Percentiles rank a stretch among this genome's conserved stretches.
These are phyloP conservation scores for Astraeus odoratus DNA, from an alignment of 768 basidiomycete species.

Conservation along the genomic window DNA sequence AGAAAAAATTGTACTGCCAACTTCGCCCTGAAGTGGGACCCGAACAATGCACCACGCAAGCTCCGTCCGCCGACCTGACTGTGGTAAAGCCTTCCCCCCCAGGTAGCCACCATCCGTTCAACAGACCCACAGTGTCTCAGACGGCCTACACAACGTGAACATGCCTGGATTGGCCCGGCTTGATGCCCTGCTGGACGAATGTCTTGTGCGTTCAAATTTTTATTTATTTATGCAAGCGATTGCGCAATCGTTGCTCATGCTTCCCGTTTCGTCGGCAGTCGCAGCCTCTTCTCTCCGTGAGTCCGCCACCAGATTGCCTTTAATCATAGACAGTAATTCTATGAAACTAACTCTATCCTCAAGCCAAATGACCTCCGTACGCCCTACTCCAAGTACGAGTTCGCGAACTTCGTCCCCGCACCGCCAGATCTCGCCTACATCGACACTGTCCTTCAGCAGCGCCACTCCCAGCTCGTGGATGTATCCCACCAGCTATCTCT, in stretches of 20 bases:
- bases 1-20: too few relatives aligned
- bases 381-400: slow-evolving; percentile 7
- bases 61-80: background rate
- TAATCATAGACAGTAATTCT: too few relatives aligned
- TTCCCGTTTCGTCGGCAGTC: background rate
- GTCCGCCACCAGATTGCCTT: slow-evolving; percentile 5
- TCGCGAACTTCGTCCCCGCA: slow-evolving; percentile 8
- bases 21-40: too few relatives aligned
- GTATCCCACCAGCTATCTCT: slow-evolving; percentile 15
- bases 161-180: slow-evolving; percentile 6
- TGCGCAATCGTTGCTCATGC: slow-evolving; percentile 30
- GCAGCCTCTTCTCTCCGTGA: slow-evolving; percentile 15
- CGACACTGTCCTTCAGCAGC: slow-evolving; percentile 14
- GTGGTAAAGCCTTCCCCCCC: too few relatives aligned
- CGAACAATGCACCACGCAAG: too few relatives aligned
- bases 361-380: slow-evolving; percentile 15
- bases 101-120: too few relatives aligned
- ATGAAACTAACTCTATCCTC: background rate
- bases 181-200: slow-evolving; percentile 14
- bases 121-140: background rate
- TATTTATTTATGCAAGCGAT: slow-evolving; percentile 13
- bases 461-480: slow-evolving; percentile 14
- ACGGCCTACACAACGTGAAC: background rate
- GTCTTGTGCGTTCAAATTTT: slow-evolving; percentile 16
- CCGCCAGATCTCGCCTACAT: slow-evolving; percentile 12